A percentile compares a stretch with the other conserved stretches of the same genome.
phyloP scores from a whole-genome alignment of 257 asterid species.

The Rehmannia glutinosa region DNA sequence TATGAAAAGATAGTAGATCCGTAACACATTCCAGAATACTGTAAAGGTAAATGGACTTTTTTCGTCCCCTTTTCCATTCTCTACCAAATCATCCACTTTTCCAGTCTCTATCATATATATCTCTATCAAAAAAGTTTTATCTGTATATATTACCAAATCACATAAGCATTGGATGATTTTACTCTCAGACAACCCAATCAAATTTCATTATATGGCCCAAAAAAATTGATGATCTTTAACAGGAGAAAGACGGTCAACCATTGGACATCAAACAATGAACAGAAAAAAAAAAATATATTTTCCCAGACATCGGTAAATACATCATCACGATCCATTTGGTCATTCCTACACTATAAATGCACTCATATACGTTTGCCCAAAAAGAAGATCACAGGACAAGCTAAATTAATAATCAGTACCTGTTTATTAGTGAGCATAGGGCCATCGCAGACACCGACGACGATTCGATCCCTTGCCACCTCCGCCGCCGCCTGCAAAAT shows the following conservation, averaged over 20 bases:
- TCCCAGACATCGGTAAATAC: not conserved
- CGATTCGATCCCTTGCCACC: constrained; percentile 60
- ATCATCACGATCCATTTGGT: not conserved
- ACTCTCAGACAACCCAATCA: not conserved
- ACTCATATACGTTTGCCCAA: not conserved
- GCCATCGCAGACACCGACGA: constrained; percentile 91
- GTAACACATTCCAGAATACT: not conserved
- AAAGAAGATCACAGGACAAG: not conserved
- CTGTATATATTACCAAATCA: not conserved
- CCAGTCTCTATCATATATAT: too few relatives aligned
- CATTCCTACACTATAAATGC: too few relatives aligned
- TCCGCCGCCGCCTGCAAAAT: constrained; percentile 60
- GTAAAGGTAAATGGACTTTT: not conserved
- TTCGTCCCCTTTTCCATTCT: not conserved
- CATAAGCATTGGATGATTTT: not conserved
- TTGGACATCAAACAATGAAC: not conserved
- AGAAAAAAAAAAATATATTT: not conserved
- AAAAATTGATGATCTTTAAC: not conserved
- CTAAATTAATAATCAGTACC: constrained; percentile 26
- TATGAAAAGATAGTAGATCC: too few relatives aligned
- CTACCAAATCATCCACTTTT: too few relatives aligned
- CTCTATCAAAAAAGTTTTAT: not conserved
- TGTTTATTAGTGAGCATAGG: constrained; percentile 78
- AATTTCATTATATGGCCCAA: not conserved
- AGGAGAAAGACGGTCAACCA: not conserved